phyloP scores from a whole-genome alignment of 2,329 filamentous ascomycete genomes.

The Orbilia oligospora region DNA sequence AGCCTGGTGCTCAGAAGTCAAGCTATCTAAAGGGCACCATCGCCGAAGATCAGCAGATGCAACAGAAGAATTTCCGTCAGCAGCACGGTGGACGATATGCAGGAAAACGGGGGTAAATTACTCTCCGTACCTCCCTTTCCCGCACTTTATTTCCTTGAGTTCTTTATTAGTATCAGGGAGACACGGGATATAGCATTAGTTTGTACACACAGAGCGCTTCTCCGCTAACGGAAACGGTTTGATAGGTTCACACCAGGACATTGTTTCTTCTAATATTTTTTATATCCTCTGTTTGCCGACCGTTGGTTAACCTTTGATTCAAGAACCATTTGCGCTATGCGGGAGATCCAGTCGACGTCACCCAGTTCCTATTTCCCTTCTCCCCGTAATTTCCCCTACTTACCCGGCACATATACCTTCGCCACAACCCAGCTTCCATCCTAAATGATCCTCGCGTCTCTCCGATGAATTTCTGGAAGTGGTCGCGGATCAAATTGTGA shows the following conservation, averaged over 20 bases:
- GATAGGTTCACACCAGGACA: neutral
- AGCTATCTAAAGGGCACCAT: neutral
- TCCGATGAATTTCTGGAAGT: neutral
- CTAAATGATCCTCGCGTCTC: neutral
- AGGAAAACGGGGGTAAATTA: slow-evolving; percentile 16
- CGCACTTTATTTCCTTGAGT: too few species aligned
- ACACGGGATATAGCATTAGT: neutral
- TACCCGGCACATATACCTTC: neutral
- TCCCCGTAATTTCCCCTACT: neutral
- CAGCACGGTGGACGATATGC: neutral
- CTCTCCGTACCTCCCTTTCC: neutral
- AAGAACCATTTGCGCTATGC: neutral
- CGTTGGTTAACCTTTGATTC: neutral
- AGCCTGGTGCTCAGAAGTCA: neutral
- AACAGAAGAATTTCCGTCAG: slow-evolving; percentile 3
- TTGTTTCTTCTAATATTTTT: neutral
- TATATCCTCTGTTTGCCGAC: neutral
- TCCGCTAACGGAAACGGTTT: neutral
- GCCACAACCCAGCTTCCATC: neutral
- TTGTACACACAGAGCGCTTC: neutral
- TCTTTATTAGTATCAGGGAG: neutral
- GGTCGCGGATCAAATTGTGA: neutral
- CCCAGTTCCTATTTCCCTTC: neutral
- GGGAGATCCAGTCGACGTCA: neutral
- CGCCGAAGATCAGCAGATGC: slow-evolving; percentile 1